Evolutionary conservation across 1,284 basidiomycete species (phyloP).

Genomic region (Boletus smithii): DNA sequence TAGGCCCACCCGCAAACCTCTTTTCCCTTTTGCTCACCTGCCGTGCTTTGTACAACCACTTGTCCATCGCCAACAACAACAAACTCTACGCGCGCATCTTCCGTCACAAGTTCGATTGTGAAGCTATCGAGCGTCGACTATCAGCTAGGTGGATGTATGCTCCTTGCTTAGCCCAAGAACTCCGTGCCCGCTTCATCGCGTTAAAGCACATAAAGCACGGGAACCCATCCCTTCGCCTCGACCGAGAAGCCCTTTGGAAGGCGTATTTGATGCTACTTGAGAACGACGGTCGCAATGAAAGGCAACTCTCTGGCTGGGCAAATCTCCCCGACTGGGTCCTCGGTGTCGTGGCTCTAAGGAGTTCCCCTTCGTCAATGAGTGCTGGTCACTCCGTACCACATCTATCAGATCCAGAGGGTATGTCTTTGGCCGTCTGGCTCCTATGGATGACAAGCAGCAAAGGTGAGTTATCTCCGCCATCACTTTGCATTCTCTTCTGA

Average conservation of each 20-base stretch:
- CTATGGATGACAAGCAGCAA: conserved; percentile 52
- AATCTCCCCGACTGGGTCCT: conserved; percentile 30
- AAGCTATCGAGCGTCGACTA: conserved; percentile 54
- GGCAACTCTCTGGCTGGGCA: conserved; percentile 48
- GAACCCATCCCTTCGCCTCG: conserved; percentile 15
- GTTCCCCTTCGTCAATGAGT: conserved; percentile 3
- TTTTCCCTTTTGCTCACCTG: conserved; percentile 50
- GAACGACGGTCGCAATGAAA: conserved; percentile 64
- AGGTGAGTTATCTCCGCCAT: conserved; percentile 34
- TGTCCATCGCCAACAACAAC: conserved; percentile 39
- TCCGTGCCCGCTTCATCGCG: conserved; percentile 38
- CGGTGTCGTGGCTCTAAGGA: conserved; percentile 21
- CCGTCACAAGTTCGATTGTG: conserved; percentile 55
- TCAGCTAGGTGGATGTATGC: conserved; percentile 38
- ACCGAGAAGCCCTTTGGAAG: conserved; percentile 50
- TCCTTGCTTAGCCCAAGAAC: conserved; percentile 37
- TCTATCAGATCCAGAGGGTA: conserved; percentile 34
- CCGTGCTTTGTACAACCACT: conserved; percentile 40
- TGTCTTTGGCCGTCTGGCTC: conserved; percentile 51
- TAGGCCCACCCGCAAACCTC: conserved; percentile 43
- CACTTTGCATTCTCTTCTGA: conserved; percentile 16
- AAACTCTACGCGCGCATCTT: conserved; percentile 63
- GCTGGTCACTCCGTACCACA: not conserved
- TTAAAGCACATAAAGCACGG: conserved; percentile 38
- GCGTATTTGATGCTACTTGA: conserved; percentile 68